Evolutionary conservation across 75 land plant genomes (phyloP), one percentile per base, ranked within the genome.

Genomic region (Cryptomeria japonica): DNA sequence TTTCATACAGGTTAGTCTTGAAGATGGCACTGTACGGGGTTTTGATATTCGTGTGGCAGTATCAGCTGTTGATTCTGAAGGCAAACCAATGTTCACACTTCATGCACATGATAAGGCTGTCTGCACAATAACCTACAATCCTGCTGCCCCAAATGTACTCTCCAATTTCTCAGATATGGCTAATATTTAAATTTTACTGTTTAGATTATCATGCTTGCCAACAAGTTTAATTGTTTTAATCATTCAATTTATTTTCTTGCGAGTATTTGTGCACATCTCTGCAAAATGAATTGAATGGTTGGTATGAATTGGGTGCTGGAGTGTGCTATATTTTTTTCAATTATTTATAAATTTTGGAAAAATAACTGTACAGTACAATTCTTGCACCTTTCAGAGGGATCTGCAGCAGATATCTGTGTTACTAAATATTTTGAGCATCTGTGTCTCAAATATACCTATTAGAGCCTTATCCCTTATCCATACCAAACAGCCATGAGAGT

Each of bases 71-170:
- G 88, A 76, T 86, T 89, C 88, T 49, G 87, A 72, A 70, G 42
- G 90, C 22, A 93, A 92, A 55, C 94, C 97, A 83, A 82, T 91
- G 79, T 98, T 96, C 88, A 97, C 93, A 31, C 91, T 98, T 58
- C 97, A 98, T 92, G 99, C 99, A 14, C 99, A 98, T 92, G 99
- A 97, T 76, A 96, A 98, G 91, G 99, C 99, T 87, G 95, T 95
- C 86, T 94, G 95, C 86, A 68, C 95, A 3, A 55, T 98, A 70
- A 88, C 97, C 0, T 98, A 94, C 79, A 94, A 92, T 87, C 90
- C 94, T 19, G 87, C 90, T 87, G 95, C 91, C 32, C 95, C 98
- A 11, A 95, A 95, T 89, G 98, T 96, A 95, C n/a, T 55, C 86
- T 39, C 7, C 31, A 39, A 38, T 25, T 87, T 56, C 18, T 32